Evolutionary conservation across 1,284 basidiomycete genomes (phyloP), one percentile per base, ranked within the genome.

Genomic region (Cryptococcus floricola): DNA sequence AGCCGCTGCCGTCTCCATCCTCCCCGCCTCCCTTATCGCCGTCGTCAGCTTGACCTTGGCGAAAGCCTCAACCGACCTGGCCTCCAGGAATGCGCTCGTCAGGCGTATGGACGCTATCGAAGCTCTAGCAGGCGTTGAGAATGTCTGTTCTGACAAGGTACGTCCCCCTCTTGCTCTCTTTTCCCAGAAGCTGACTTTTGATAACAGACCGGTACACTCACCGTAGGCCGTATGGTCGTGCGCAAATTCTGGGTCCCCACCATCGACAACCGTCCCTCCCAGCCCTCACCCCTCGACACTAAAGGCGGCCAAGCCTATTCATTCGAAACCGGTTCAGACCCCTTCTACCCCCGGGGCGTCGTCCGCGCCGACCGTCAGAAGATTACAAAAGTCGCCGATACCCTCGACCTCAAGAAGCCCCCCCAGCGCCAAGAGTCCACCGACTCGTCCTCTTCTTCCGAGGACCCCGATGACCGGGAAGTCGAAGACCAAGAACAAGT

Each of bases 71-170:
- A 69, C 68, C 39, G 75, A 76, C 49, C 66, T 82, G 48, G 79
- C 79, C 27, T 71, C 75, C 49, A 70, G 78, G 52, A 76, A 81
- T 62, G 81, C 80, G 39, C 70, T 82, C 31, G 80, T 81, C 10
- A 73, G 80, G 46, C 74, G 73, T 14, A 77, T 77, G 74, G 76
- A 78, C 58, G 75, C 76, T 12, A 77, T 85, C 52, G 85, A 85
- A 62, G 83, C 81, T n/a, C 73, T 86, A n/a, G 81, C 81, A 2
- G 80, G 81, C 42, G 81, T 85, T 6, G 81, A 83, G 48, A 82
- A 84, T 65, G 81, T 85, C 55, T 85, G 84, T 68, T 83, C 81
- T 18, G 84, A 85, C 72, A 85, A 85, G 61, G 60, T 60, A 44
- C n/a, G n/a, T n/a, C n/a, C n/a, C n/a, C n/a, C n/a, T n/a, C n/a